phyloP scores from a whole-genome alignment of 2,329 filamentous ascomycete genomes.

The Davidsoniella neocaledoniae region DNA sequence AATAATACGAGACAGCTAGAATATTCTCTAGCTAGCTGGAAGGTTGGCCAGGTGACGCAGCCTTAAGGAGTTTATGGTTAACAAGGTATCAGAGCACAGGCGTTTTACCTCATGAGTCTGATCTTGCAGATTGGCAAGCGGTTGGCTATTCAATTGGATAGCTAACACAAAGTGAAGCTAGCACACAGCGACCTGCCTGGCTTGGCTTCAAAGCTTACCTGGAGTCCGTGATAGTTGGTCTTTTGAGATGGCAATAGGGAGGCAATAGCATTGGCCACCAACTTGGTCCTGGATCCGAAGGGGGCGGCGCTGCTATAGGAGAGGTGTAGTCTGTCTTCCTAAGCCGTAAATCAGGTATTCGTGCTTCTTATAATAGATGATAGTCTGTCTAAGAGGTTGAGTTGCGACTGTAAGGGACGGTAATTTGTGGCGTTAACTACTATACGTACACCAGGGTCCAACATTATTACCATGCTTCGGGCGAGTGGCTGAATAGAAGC shows the following conservation, averaged over 20 bases:
- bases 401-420: slow-evolving; percentile 5
- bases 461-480: no score
- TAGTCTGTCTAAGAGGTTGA: slow-evolving; percentile 1
- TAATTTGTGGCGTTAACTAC: not conserved
- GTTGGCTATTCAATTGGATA: no score
- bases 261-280: no score
- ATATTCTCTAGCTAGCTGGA: not conserved
- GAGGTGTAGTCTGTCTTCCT: not conserved
- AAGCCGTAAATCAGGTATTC: not conserved
- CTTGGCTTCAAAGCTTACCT: no score
- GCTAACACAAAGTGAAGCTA: no score
- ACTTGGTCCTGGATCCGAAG: no score
- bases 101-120: slow-evolving; percentile 1
- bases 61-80: not conserved
- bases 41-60: slow-evolving; percentile 1
- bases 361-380: not conserved
- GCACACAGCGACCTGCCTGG: no score
- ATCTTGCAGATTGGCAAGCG: not conserved
- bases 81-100: slow-evolving; percentile 4
- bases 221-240: no score
- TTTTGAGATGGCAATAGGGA: no score
- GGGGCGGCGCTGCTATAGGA: no score
- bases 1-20: not conserved
- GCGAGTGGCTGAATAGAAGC: no score
- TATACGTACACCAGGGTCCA: not conserved